Conservation (phyloP, 2,329 filamentous ascomycete genomes). For the Colletotrichum godetiae region DNA sequence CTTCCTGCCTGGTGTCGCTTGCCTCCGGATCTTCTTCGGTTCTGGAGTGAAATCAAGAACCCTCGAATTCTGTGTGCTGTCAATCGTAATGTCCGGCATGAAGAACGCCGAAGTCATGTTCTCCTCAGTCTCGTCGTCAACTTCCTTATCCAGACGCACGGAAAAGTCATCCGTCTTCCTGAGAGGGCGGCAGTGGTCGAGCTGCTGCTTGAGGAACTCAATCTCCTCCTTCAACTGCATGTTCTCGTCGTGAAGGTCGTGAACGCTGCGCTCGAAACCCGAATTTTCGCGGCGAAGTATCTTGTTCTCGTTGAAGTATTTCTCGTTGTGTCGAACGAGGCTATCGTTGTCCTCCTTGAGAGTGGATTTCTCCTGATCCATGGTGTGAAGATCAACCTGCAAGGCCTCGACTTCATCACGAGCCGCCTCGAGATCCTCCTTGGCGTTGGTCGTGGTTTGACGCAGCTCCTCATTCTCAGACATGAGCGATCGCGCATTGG, state of each 20-base stretch:
- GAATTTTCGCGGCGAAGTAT: slow-evolving; percentile 59
- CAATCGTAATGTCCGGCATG: slow-evolving; percentile 67
- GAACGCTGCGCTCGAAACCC: slow-evolving; percentile 57
- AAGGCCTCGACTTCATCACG: slow-evolving; percentile 54
- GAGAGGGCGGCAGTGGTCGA: slow-evolving; percentile 54
- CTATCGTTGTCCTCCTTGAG: slow-evolving; percentile 63
- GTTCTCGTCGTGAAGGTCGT: slow-evolving; percentile 59
- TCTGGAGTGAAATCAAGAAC: slow-evolving; percentile 32
- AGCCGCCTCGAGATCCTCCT: slow-evolving; percentile 54
- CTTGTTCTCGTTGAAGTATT: slow-evolving; percentile 66
- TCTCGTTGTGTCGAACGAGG: slow-evolving; percentile 65
- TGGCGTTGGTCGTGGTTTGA: slow-evolving; percentile 51
- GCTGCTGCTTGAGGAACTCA: slow-evolving; percentile 56
- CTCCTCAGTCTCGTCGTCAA: slow-evolving; percentile 49
- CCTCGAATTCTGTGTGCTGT: slow-evolving; percentile 50
- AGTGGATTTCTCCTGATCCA: slow-evolving; percentile 56
- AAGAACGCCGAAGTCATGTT: slow-evolving; percentile 71
- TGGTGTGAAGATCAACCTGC: slow-evolving; percentile 50
- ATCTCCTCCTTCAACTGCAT: slow-evolving; percentile 60
- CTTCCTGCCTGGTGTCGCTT: slow-evolving; percentile 46
- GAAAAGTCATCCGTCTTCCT: slow-evolving; percentile 50
- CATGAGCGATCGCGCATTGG: slow-evolving; percentile 52
- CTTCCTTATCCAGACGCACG: slow-evolving; percentile 45
- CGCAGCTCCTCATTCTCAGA: slow-evolving; percentile 58
- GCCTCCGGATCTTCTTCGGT: slow-evolving; percentile 25